Evolutionary conservation across 805 yeast genomes (phyloP).

Genomic region (Sugiyamaella smithiae): DNA sequence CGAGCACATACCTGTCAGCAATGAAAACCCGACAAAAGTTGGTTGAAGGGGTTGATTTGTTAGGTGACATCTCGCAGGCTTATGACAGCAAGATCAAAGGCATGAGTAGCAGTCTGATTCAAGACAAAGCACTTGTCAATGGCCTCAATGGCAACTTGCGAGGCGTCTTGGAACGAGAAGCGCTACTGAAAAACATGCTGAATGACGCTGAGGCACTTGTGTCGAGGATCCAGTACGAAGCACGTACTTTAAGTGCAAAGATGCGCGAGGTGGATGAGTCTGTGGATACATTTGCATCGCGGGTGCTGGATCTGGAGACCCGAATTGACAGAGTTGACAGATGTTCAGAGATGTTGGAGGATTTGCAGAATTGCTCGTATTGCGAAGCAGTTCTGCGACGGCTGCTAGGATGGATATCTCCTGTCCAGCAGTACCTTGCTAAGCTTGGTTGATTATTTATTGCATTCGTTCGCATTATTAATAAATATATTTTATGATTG

Average conservation of each 20-base stretch:
- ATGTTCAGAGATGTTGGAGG: conserved; percentile 1
- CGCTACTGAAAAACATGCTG: conserved; percentile 12
- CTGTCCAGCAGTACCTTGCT: not conserved
- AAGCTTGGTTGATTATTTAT: not conserved
- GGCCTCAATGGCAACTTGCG: conserved; percentile 6
- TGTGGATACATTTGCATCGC: conserved; percentile 43
- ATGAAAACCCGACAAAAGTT: conserved; percentile 11
- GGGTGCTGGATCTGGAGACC: conserved; percentile 37
- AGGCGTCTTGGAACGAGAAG: conserved; percentile 13
- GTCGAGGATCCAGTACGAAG: conserved; percentile 55
- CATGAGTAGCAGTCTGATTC: conserved; percentile 4
- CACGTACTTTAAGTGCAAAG: conserved; percentile 55
- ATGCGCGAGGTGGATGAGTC: conserved; percentile 67
- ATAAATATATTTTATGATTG: not conserved
- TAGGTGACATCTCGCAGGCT: conserved; percentile 9
- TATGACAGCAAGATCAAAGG: conserved; percentile 5
- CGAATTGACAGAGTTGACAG: conserved; percentile 21
- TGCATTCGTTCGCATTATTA: not conserved
- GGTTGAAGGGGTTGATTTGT: conserved; percentile 8
- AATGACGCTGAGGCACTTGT: conserved; percentile 27
- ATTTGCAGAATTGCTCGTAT: not conserved
- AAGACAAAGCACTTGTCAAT: conserved; percentile 5
- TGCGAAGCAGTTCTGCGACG: not conserved
- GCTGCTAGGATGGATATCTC: not conserved
- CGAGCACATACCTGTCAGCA: conserved; percentile 11